Conservation (phyloP, 2,329 filamentous ascomycete species). For the Neoascochyta sp. region DNA sequence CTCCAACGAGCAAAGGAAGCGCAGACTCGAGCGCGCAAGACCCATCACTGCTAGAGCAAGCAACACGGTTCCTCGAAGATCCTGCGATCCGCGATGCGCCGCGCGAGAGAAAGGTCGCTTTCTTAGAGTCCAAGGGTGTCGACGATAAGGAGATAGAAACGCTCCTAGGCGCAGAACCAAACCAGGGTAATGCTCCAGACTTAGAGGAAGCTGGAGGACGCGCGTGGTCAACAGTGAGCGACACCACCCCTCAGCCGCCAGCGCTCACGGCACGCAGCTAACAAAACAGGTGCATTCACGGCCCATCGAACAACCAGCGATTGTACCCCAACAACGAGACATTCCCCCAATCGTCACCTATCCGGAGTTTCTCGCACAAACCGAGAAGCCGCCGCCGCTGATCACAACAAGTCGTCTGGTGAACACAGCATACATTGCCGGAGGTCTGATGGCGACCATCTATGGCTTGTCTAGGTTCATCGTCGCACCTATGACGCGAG, state of each 20-base stretch:
- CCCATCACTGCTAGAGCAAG: constrained; percentile 56
- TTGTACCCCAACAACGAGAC: constrained; percentile 36
- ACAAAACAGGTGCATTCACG: too few species aligned
- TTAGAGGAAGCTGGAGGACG: constrained; percentile 21
- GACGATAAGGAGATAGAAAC: constrained; percentile 62
- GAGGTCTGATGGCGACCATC: constrained; percentile 54
- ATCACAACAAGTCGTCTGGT: constrained; percentile 55
- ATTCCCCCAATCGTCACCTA: constrained; percentile 63
- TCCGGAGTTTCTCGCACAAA: constrained; percentile 60
- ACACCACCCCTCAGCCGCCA: background rate
- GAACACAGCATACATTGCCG: constrained; percentile 55
- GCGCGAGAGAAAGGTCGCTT: constrained; percentile 68
- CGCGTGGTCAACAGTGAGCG: constrained; percentile 29
- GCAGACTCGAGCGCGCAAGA: constrained; percentile 6
- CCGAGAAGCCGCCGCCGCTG: constrained; percentile 57
- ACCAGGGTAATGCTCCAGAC: constrained; percentile 11
- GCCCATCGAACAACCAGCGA: constrained; percentile 9
- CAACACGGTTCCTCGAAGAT: constrained; percentile 71
- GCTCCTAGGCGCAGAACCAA: constrained; percentile 49
- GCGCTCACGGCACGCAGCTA: background rate
- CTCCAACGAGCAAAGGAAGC: constrained; percentile 10
- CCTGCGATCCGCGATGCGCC: constrained; percentile 66
- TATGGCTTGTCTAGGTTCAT: constrained; percentile 70
- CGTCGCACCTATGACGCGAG: constrained; percentile 58
- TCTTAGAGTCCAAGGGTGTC: constrained; percentile 75